Evolutionary conservation across 495 filamentous ascomycete genomes (phyloP), one percentile per base, ranked within the genome.

Genomic region (Daldinia grandis): DNA sequence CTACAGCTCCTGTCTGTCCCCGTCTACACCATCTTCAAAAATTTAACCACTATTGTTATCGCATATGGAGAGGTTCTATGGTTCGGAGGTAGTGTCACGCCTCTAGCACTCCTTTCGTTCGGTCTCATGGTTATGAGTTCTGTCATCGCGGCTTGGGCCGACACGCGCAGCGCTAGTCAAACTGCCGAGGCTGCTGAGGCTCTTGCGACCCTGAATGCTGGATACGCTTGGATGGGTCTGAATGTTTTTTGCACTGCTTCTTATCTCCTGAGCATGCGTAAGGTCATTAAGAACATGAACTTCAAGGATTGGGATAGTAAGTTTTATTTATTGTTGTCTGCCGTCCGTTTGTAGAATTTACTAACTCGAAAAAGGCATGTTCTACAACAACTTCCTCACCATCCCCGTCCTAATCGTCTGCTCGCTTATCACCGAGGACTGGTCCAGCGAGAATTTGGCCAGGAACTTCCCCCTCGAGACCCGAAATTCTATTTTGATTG

Each of bases 21-120:
- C 12, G 95, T 99, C 4, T 99, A 99, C 83, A 99, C 95, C 56
- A 99, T 99, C 80, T 99, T 99, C 88, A 99, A 99, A 87, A 99
- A 99, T 80, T 80, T 99, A 84, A 98, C 95, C 56, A 99, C 95
- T 80, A 99, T 99, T 73, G 88, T 98, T 37, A 98, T 98, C 75
- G 95, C 95, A 56, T 99, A 99, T 75, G 95, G 95, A 65, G 95
- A 99, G 83, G 95, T 99, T 28, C 86, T 99, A 63, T 99, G 95
- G 95, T 99, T 99, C 77, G 95, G 95, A 67, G 95, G 95, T 76
- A 93, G 91, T 42, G 95, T 99, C 42, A 93, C 91, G 35, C 84
- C 88, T 14, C 88, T 97, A 81, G 90, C 94, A 3, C 87, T 99
- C 17, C 92, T 98, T 79, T 97, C 95, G 17, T 99, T 99, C 77